These are phyloP conservation scores for Candida peoriensis DNA, from an alignment of 805 yeast species.

Conservation along the genomic window DNA sequence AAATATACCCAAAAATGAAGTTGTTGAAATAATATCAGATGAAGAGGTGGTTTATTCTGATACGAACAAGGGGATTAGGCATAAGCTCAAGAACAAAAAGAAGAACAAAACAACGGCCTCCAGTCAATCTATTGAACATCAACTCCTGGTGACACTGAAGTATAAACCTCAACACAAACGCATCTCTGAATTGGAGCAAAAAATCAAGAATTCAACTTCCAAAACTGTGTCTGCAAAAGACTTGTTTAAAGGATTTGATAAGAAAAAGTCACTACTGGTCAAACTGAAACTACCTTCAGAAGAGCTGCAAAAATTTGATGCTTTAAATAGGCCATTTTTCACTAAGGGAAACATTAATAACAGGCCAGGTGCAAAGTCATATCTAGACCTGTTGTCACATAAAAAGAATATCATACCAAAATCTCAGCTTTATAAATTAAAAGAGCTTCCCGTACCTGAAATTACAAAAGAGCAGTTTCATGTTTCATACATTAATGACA, in stretches of 20 bases:
- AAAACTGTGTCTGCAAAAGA: constrained; percentile 18
- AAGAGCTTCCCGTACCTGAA: constrained; percentile 12
- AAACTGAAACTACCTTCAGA: constrained; percentile 1
- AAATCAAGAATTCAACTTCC: constrained; percentile 12
- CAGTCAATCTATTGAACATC: background rate
- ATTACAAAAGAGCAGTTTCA: constrained; percentile 12
- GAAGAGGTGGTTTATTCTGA: constrained; percentile 4
- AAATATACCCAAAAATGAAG: constrained; percentile 4
- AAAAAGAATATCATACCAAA: constrained; percentile 5
- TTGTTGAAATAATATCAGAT: constrained; percentile 15
- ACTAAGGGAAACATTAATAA: background rate
- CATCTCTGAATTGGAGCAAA: constrained; percentile 18
- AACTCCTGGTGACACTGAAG: constrained; percentile 12
- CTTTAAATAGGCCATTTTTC: background rate
- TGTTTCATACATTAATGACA: constrained; percentile 7
- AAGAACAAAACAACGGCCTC: constrained; percentile 1
- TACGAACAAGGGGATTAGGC: background rate
- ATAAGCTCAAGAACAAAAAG: constrained; percentile 2
- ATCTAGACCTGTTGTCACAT: constrained; percentile 7
- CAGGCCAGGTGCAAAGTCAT: constrained; percentile 7
- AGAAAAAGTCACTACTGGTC: background rate
- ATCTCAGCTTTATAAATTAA: constrained; percentile 18
- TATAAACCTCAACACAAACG: constrained; percentile 15
- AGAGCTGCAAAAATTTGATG: background rate
- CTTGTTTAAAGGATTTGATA: constrained; percentile 9